Percentiles rank a stretch among this genome's conserved stretches.
Conservation (phyloP, 2,329 filamentous ascomycete genomes). For the Polytolypa hystricis region DNA sequence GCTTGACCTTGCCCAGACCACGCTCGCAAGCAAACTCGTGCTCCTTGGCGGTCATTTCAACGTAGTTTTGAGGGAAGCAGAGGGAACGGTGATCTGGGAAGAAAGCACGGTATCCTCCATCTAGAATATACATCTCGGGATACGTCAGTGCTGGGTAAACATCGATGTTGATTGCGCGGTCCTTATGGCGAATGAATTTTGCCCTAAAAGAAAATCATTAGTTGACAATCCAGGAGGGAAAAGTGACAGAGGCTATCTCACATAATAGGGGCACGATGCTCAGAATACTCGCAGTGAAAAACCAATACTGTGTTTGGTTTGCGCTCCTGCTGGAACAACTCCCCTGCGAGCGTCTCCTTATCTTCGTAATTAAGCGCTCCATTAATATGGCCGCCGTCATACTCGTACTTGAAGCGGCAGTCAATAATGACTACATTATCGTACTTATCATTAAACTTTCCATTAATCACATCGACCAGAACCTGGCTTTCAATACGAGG, state of each 20-base stretch:
- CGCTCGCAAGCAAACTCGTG: slow-evolving; percentile 89
- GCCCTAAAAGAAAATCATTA: slow-evolving; percentile 44
- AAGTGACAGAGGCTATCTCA: slow-evolving; percentile 21
- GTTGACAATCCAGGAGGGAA: slow-evolving; percentile 4
- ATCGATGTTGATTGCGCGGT: slow-evolving; percentile 75
- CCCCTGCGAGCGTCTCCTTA: slow-evolving; percentile 71
- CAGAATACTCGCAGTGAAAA: slow-evolving; percentile 97
- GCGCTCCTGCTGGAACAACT: slow-evolving; percentile 60
- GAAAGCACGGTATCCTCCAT: slow-evolving; percentile 92
- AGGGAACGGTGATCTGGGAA: slow-evolving; percentile 66
- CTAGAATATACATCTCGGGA: slow-evolving; percentile 92
- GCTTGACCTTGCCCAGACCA: slow-evolving; percentile 85
- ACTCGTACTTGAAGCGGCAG: slow-evolving; percentile 98
- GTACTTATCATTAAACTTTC: slow-evolving; percentile 64
- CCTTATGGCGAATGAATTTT: slow-evolving; percentile 78
- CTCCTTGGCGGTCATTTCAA: slow-evolving; percentile 89
- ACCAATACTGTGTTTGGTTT: slow-evolving; percentile 68
- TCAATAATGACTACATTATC: slow-evolving; percentile 81
- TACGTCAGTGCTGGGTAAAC: slow-evolving; percentile 84
- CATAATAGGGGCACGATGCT: slow-evolving; percentile 91
- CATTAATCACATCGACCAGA: slow-evolving; percentile 76
- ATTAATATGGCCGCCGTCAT: slow-evolving; percentile 88
- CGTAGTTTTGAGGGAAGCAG: slow-evolving; percentile 90
- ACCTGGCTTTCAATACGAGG: slow-evolving; percentile 77
- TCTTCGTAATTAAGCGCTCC: slow-evolving; percentile 94